Evolutionary conservation across 2,329 filamentous ascomycete genomes (phyloP).

Genomic region (Apiospora malaysiana): DNA sequence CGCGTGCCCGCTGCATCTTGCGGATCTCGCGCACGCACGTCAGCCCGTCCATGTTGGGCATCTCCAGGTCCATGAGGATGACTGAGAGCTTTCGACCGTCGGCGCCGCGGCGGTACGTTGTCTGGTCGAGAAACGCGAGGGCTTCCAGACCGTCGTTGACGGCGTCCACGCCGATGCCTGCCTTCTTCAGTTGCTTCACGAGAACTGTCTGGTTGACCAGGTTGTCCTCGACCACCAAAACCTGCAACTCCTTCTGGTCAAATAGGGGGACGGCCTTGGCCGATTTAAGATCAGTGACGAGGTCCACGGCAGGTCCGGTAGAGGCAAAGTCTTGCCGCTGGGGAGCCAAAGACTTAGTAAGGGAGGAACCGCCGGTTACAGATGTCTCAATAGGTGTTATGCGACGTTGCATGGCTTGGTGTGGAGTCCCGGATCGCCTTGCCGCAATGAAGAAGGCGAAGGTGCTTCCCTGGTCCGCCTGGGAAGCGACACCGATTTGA

Average conservation of each 20-base stretch:
- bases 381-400: slow-evolving; percentile 5
- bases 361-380: slow-evolving; percentile 4
- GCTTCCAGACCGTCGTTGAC: slow-evolving; percentile 68
- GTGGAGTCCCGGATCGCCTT: slow-evolving; percentile 45
- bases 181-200: slow-evolving; percentile 66
- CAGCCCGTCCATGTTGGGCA: slow-evolving; percentile 56
- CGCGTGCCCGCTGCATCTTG: slow-evolving; percentile 42
- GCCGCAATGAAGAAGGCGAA: slow-evolving; percentile 70
- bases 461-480: slow-evolving; percentile 62
- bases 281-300: slow-evolving; percentile 31
- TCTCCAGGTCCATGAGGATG: slow-evolving; percentile 54
- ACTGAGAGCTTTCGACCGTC: slow-evolving; percentile 42
- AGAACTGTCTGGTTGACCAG: slow-evolving; percentile 71
- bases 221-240: slow-evolving; percentile 72
- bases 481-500: slow-evolving; percentile 66
- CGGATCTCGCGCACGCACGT: slow-evolving; percentile 49
- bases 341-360: slow-evolving; percentile 28
- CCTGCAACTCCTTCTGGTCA: slow-evolving; percentile 57
- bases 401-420: background rate
- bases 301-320: slow-evolving; percentile 18
- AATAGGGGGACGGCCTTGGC: slow-evolving; percentile 28
- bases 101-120: slow-evolving; percentile 35
- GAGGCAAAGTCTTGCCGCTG: slow-evolving; percentile 36
- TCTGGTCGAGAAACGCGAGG: slow-evolving; percentile 45
- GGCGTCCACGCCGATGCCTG: slow-evolving; percentile 63